Base-by-base conservation (phyloP, 1,284 basidiomycete genomes). In the Flammula alnicola region DNA sequence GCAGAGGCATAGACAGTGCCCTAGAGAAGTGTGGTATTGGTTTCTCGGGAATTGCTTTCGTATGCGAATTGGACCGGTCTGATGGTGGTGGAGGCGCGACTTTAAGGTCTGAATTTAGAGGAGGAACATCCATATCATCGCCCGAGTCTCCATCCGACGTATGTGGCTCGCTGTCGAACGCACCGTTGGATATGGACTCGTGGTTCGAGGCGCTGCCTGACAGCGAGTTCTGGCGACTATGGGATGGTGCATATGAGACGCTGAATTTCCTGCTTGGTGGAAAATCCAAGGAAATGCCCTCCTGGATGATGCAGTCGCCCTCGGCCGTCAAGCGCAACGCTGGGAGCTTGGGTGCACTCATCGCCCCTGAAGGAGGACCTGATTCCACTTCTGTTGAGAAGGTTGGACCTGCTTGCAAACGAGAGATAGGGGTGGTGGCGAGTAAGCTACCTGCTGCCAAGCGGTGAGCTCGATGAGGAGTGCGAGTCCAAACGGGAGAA, bases 1-100 rank as follows among this genome's bases (percentile, higher is more conserved):
- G 78, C 11, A 85, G 68, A 37, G 89, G 90, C 73, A 84, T 80
- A 10, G 88, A 88, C 58, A 86, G 81, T 6, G 84, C 82, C 51
- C 90, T 78, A 40, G 84, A 81, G 39, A 88, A 76, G 31, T 76
- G 77, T 39, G 82, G 81, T 29, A 69, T 59, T 23, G 55, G 69
- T 63, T 39, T 64, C 54, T 59, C 52, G 10, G 47, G 45, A 56
- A 51, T 52, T 44, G 57, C 56, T 42, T 52, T 51, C 10, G 50
- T 56, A 17, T 46, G 36, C 31, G 27, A 12, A 30, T 26, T 47
- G 44, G 41, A 44, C 43, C 43, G 51, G 37, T 41, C 49, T 38
- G 25, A 49, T 36, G 52, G 43, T 30, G 32, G 26, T 38, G 51
- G 53, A 30, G 31, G 55, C 44, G 23, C 47, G 41, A 27, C 27